Evolutionary conservation across 148 eudicot species (phyloP).

Genomic region (Talinum fruticosum): DNA sequence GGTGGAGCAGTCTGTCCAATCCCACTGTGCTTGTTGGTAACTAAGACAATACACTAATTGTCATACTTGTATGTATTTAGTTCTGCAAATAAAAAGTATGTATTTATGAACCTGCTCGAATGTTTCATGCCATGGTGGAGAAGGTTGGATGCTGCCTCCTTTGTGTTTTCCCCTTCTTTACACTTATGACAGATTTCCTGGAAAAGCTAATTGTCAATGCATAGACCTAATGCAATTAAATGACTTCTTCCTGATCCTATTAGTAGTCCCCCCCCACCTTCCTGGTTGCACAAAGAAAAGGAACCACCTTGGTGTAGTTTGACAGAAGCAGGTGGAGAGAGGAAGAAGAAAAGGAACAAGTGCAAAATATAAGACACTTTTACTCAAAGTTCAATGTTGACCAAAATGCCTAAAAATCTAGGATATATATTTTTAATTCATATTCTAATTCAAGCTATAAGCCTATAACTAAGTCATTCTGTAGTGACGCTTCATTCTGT

Average conservation of each 20-base stretch:
- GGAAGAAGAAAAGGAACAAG: neutral
- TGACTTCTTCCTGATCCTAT: neutral
- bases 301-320: neutral
- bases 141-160: neutral
- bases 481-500: no score
- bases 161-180: neutral
- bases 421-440: neutral
- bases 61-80: neutral
- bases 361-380: neutral
- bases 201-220: neutral
- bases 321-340: neutral
- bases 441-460: conserved; percentile 6
- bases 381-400: neutral
- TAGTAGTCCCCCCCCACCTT: neutral
- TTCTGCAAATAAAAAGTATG: no score
- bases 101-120: no score
- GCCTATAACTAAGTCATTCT: neutral
- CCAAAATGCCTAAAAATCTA: neutral
- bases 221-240: neutral
- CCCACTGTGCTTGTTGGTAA: neutral
- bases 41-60: neutral
- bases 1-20: neutral
- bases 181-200: neutral
- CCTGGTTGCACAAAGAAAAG: neutral
- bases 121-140: neutral